Evolutionary conservation across 2,329 filamentous ascomycete genomes (phyloP), one percentile per base, ranked within the genome.

Genomic region (Diatrype stigma): DNA sequence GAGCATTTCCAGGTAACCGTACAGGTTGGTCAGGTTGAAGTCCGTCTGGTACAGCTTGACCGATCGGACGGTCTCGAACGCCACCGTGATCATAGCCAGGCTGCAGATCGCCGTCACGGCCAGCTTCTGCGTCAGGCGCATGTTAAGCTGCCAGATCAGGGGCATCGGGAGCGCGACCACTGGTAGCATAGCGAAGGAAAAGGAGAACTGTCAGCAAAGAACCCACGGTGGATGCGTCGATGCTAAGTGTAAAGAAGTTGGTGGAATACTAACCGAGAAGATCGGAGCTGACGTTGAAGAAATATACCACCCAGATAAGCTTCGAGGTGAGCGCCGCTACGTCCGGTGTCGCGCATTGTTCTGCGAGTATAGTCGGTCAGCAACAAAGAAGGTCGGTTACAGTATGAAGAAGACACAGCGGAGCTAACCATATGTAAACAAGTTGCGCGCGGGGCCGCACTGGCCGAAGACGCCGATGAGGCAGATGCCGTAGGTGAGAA

Each of bases 391-490:
- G 26, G 6, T 30, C 10, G 26, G 5, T 6, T 30, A 30, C 26
- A 5, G 26, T 10, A 30, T 7, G 16, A 10, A 19, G 6, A 2
- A 22, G 45, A 35, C 35, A 21, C 12, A 23, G 19, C 28, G 32
- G 22, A 10, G 37, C 51, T 38, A 11, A 55, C 54, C 50, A 23
- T 53, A 58, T 30, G 26, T 30, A 10, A 30, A 55, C 22, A 59
- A 21, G 19, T 60, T 40, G 2, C 34, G 46, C 30, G 44, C 46
- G n/a, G 44, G 23, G 17, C 57, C 57, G n/a, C 57, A 60, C 21
- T 58, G 51, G 10, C 51, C 57, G 26, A 42, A 60, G n/a, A 60
- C 57, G 6, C 52, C 51, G 16, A 55, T 51, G 10, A 60, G 54
- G 50, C 52, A 56, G 5, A 49, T 42, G 3, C 52, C 56, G 37